Evolutionary conservation across 106 monocot genomes (phyloP).

Genomic region (Allium fistulosum): DNA sequence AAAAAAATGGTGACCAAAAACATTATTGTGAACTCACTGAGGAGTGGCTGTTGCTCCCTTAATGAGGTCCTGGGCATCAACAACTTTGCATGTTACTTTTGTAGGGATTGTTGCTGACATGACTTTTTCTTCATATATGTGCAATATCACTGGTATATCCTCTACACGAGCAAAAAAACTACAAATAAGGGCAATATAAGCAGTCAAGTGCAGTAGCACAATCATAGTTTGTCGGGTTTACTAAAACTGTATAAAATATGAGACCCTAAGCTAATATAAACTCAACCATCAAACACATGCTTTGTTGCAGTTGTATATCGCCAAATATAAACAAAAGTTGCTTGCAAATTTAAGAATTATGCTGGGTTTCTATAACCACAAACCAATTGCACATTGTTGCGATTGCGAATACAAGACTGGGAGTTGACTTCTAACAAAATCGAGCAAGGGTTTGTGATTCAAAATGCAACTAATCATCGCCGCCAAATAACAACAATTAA

Average conservation of each 20-base stretch:
- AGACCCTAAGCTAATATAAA: not conserved
- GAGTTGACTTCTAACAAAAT: too few species aligned
- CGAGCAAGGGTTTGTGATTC: too few species aligned
- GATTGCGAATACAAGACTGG: too few species aligned
- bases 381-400: too few species aligned
- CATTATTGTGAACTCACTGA: conserved; percentile 50
- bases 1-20: not conserved
- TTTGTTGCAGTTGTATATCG: too few species aligned
- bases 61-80: conserved; percentile 67
- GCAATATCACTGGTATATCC: conserved; percentile 60
- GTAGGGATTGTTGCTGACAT: conserved; percentile 90
- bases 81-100: conserved; percentile 83
- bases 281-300: too few species aligned
- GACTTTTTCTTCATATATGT: conserved; percentile 75
- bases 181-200: not conserved
- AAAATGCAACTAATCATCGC: too few species aligned
- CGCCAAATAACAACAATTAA: too few species aligned
- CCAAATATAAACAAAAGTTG: too few species aligned
- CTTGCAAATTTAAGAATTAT: too few species aligned
- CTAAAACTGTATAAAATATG: not conserved
- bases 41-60: conserved; percentile 81
- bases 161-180: conserved; percentile 32
- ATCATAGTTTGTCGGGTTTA: not conserved
- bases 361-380: too few species aligned
- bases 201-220: not conserved